These are phyloP conservation scores for Tremellales sp. DNA, from an alignment of 1,284 basidiomycete genomes.

Conservation along the genomic window DNA sequence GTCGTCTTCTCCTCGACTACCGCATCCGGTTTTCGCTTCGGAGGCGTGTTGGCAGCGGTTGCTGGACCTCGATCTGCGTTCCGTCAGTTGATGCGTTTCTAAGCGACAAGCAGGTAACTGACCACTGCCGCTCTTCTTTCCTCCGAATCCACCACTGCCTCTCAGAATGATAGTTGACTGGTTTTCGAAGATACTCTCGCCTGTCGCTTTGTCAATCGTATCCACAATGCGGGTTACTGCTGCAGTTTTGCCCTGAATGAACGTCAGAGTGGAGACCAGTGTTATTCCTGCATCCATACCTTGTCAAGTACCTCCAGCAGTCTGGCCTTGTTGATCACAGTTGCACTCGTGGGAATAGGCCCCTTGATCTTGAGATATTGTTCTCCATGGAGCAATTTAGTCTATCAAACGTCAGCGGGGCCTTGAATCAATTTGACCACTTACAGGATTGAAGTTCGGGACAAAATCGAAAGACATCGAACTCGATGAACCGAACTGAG, in stretches of 20 bases:
- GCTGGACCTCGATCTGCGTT: constrained; percentile 80
- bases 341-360: constrained; percentile 80
- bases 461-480: constrained; percentile 65
- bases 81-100: constrained; percentile 5
- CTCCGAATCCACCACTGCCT: constrained; percentile 91
- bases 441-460: constrained; percentile 92
- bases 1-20: constrained; percentile 82
- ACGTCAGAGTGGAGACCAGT: no score
- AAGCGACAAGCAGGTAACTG: constrained; percentile 25
- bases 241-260: constrained; percentile 90
- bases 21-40: constrained; percentile 76
- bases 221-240: constrained; percentile 74
- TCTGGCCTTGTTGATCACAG: constrained; percentile 70
- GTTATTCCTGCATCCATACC: no score
- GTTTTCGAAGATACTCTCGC: constrained; percentile 84
- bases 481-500: constrained; percentile 71
- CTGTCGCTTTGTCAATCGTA: constrained; percentile 73
- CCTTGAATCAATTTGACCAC: no score
- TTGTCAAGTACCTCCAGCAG: constrained; percentile 52
- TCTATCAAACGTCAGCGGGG: no score
- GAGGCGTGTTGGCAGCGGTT: constrained; percentile 76
- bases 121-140: constrained; percentile 80
- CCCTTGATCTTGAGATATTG: constrained; percentile 81
- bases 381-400: constrained; percentile 96
- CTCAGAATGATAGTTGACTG: constrained; percentile 91